phyloP scores from a whole-genome alignment of 2,329 filamentous ascomycete genomes.

The Penicillium frequentans region DNA sequence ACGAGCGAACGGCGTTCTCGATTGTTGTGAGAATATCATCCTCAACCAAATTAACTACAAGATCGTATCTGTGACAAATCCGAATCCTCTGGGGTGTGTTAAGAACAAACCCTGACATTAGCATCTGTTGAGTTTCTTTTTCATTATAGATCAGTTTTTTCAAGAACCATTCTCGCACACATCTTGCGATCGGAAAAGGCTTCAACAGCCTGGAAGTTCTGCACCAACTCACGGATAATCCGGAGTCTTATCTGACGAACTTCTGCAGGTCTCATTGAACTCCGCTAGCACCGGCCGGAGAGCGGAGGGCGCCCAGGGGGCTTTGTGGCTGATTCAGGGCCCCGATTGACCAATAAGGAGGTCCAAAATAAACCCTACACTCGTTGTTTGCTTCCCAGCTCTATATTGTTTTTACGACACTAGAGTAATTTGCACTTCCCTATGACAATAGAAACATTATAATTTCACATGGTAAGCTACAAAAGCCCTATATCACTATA shows the following conservation, averaged over 20 bases:
- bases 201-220: neutral
- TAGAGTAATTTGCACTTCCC: neutral
- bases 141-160: neutral
- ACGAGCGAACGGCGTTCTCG: too few relatives aligned
- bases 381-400: too few relatives aligned
- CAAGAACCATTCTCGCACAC: neutral
- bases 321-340: neutral
- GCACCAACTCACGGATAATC: neutral
- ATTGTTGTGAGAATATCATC: too few relatives aligned
- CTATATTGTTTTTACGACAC: neutral
- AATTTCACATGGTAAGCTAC: neutral
- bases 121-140: too few relatives aligned
- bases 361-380: too few relatives aligned
- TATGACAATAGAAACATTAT: neutral
- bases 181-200: neutral
- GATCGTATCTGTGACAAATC: too few relatives aligned
- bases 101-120: too few relatives aligned
- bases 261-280: neutral
- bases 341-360: too few relatives aligned
- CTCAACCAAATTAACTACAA: accelerated
- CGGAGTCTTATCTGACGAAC: neutral
- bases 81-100: too few relatives aligned
- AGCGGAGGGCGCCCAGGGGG: neutral
- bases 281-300: neutral
- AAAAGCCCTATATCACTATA: neutral